Evolutionary conservation across 495 filamentous ascomycete genomes (phyloP).

Genomic region (Aspergillus homomorphus): DNA sequence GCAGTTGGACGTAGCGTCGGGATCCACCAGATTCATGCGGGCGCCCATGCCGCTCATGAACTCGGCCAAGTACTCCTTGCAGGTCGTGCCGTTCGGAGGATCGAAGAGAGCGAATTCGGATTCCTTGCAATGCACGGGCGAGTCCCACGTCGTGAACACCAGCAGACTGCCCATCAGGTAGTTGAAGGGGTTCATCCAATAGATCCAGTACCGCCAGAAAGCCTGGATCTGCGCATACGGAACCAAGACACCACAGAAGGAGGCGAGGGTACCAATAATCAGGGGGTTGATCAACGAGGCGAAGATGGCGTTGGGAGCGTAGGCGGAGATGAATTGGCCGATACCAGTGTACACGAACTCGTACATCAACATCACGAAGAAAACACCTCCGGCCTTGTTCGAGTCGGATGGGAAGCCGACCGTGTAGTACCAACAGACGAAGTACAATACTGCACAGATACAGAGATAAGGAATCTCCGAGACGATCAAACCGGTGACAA

Average conservation of each 20-base stretch:
- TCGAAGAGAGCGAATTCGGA: conserved; percentile 57
- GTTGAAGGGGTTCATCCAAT: conserved; percentile 67
- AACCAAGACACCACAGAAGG: conserved; percentile 51
- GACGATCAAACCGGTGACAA: conserved; percentile 48
- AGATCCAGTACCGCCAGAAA: conserved; percentile 74
- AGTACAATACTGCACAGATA: conserved; percentile 51
- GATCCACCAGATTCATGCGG: conserved; percentile 51
- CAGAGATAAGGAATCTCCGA: conserved; percentile 56
- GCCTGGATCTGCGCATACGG: conserved; percentile 48
- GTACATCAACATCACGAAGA: conserved; percentile 56
- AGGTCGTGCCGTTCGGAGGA: conserved; percentile 47
- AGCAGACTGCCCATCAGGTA: conserved; percentile 64
- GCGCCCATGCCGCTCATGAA: conserved; percentile 50
- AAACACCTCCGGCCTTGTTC: conserved; percentile 52
- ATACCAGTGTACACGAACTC: conserved; percentile 59
- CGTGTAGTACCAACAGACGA: conserved; percentile 54
- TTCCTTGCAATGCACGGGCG: conserved; percentile 51
- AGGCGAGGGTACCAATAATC: conserved; percentile 55
- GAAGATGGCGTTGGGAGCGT: conserved; percentile 54
- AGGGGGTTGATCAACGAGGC: conserved; percentile 56
- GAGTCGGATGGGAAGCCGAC: conserved; percentile 39
- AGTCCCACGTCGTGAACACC: conserved; percentile 54
- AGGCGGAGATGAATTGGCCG: conserved; percentile 59
- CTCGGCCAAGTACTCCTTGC: conserved; percentile 53
- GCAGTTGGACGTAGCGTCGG: conserved; percentile 52